These are phyloP conservation scores for Camillea tinctor DNA, from an alignment of 2,329 filamentous ascomycete genomes.

Conservation along the genomic window DNA sequence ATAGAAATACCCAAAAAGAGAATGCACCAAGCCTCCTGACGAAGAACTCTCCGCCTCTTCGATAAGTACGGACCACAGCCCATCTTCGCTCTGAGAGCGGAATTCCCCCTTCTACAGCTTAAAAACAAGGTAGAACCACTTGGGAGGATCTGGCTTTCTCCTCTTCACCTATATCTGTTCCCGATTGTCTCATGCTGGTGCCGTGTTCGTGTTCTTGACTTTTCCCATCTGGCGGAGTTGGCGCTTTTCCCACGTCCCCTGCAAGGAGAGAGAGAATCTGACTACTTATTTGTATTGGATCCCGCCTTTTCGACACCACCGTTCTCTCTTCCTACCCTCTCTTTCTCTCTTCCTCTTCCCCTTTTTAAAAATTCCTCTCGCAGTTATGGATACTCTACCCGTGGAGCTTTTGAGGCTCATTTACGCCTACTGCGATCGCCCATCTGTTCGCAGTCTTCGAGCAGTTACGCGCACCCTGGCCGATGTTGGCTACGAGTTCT, in stretches of 20 bases:
- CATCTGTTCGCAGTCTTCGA: slow-evolving; percentile 41
- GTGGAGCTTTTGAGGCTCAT: slow-evolving; percentile 43
- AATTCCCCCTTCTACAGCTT: slow-evolving; percentile 19
- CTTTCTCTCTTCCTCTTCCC: slow-evolving; percentile 9
- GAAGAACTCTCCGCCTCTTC: slow-evolving; percentile 28
- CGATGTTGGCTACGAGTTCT: slow-evolving; percentile 42
- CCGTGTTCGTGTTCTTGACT: slow-evolving; percentile 17
- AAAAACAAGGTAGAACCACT: slow-evolving; percentile 13
- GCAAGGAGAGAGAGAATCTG: background rate
- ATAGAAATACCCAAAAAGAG: slow-evolving; percentile 9
- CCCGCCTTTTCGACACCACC: slow-evolving; percentile 11
- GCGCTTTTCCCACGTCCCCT: slow-evolving; percentile 8
- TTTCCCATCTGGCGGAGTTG: slow-evolving; percentile 26
- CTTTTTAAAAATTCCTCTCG: too few species aligned
- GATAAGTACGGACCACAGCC: slow-evolving; percentile 23
- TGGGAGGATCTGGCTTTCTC: slow-evolving; percentile 15
- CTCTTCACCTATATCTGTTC: slow-evolving; percentile 12
- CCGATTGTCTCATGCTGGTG: slow-evolving; percentile 8
- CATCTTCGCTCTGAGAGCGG: slow-evolving; percentile 20
- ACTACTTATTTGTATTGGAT: slow-evolving; percentile 3
- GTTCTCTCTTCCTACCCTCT: slow-evolving; percentile 4
- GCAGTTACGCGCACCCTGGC: slow-evolving; percentile 39
- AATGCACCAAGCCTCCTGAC: slow-evolving; percentile 17
- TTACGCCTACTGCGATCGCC: slow-evolving; percentile 39
- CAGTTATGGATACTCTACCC: slow-evolving; percentile 38